Base-by-base conservation (phyloP, 768 basidiomycete species). In the Gautieria morchelliformis region DNA sequence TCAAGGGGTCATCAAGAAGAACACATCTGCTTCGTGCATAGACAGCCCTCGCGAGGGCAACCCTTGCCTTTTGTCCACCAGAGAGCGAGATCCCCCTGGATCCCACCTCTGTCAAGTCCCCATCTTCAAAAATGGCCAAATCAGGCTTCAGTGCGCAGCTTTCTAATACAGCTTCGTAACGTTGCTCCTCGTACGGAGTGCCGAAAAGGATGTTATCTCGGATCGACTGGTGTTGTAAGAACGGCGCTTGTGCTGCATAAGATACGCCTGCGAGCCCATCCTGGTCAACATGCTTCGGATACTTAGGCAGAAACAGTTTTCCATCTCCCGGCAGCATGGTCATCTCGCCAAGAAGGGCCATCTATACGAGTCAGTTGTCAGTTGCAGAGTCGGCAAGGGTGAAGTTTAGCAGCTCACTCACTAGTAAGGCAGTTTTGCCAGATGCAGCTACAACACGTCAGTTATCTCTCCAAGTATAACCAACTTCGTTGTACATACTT, bases 401-500 rank as follows among this genome's bases (percentile, higher is more conserved):
- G 17, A 35, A n/a, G 24, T 20, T 54, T 27, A 41, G 33, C 44
- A 15, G 68, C 80, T 39, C 62, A n/a, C n/a, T n/a, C n/a, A 84
- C 84, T 53, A 92, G 74, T 1, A 91, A 68, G 0, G 89, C 88
- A 0, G 85, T 89, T 72, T 93, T 93, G 1, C 90, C 90, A 42
- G 82, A 82, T 5, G 88, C 90, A 5, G 89, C 56, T 57, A 37
- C 8, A 40, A 48, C 9, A 22, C n/a, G 48, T 14, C 22, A 39
- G 53, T 52, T 35, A 37, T 4, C 5, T 52, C 33, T 49, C 24
- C 14, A 5, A 33, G 5, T 17, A 52, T 22, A 19, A 37, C 15
- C 42, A 14, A 44, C 4, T 5, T 27, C 11, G 30, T 20, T 22
- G n/a, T 20, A 57, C 56, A n/a, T 40, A 57, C 56, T 91, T 0